A percentile compares a stretch with the other conserved stretches of the same genome.
Evolutionary conservation across 2,329 filamentous ascomycete genomes (phyloP).

Genomic region (Bisporella sp.): DNA sequence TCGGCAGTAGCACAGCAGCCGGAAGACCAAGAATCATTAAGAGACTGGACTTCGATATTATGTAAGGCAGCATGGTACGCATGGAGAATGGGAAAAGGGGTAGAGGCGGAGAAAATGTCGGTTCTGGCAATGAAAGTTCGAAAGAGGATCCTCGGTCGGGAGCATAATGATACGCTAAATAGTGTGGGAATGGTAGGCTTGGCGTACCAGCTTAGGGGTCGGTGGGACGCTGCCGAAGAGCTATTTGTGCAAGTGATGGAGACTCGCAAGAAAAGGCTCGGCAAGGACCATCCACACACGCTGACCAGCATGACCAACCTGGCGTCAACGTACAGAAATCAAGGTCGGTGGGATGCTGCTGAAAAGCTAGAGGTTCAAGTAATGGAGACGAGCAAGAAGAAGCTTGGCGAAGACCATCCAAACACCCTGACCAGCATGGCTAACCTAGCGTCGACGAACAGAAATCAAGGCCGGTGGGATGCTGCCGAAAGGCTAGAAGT

Average conservation of each 20-base stretch:
- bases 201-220: slow-evolving; percentile 5
- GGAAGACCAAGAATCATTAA: slow-evolving; percentile 8
- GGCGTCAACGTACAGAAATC: background rate
- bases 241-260: slow-evolving; percentile 5
- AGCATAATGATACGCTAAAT: slow-evolving; percentile 14
- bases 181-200: slow-evolving; percentile 11
- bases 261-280: slow-evolving; percentile 1
- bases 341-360: slow-evolving; percentile 4
- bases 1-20: slow-evolving; percentile 12
- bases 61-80: slow-evolving; percentile 17
- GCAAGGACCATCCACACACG: background rate
- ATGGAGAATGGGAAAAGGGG: slow-evolving; percentile 6
- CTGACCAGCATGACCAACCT: too few relatives aligned
- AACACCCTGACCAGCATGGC: slow-evolving; percentile 5
- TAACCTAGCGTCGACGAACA: slow-evolving; percentile 2
- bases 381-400: slow-evolving; percentile 10
- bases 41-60: slow-evolving; percentile 17
- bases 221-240: slow-evolving; percentile 6
- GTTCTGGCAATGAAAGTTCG: slow-evolving; percentile 11
- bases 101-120: slow-evolving; percentile 9
- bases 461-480: background rate
- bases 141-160: slow-evolving; percentile 10
- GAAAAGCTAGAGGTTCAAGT: slow-evolving; percentile 6
- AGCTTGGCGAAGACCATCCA: slow-evolving; percentile 9
- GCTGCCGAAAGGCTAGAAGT: background rate